Evolutionary conservation across 1,284 basidiomycete genomes (phyloP), one percentile per base, ranked within the genome.

Genomic region (Salmacisia buchloeana): DNA sequence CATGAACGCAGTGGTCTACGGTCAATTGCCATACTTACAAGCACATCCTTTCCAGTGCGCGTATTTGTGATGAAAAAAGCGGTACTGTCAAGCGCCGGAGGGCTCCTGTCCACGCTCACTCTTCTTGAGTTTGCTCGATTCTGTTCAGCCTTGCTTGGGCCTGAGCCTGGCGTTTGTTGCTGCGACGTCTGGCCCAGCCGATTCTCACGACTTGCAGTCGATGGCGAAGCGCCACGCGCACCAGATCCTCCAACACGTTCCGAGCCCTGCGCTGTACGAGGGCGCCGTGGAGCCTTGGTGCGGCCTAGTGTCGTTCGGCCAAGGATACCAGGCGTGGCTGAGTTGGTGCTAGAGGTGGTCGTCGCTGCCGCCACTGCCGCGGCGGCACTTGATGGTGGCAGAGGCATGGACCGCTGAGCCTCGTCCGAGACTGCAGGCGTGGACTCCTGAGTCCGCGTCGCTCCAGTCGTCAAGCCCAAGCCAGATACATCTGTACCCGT

Each of bases 61-160:
- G 61, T 67, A 69, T 78, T 71, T 2, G 69, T 75, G 66, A 78
- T 72, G 61, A 75, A 73, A 45, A 76, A 78, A 0, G 75, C 75
- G 1, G 76, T 78, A 23, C 70, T 73, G 41, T 75, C 74, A 38
- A 76, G 66, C 45, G 70, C 59, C 7, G 71, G 72, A 2, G 69
- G 71, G 25, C 46, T 52, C 46, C 23, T 15, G 31, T 59, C 58
- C 15, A 15, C 58, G 21, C 58, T 59, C 12, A 21, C 58, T 34
- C 35, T 59, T 21, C 58, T 35, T 21, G 35, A 21, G 23, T 34
- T 39, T 12, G 41, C 58, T 31, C 36, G 18, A 43, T 18, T 23
- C 31, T 45, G 23, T 12, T 15, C 34, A n/a, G 58, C 41, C 27
- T 18, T 35, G 9, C 31, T 31, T n/a, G n/a, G n/a, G n/a, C n/a